phyloP scores from a whole-genome alignment of 768 basidiomycete genomes.

The Filobasidium floriforme region DNA sequence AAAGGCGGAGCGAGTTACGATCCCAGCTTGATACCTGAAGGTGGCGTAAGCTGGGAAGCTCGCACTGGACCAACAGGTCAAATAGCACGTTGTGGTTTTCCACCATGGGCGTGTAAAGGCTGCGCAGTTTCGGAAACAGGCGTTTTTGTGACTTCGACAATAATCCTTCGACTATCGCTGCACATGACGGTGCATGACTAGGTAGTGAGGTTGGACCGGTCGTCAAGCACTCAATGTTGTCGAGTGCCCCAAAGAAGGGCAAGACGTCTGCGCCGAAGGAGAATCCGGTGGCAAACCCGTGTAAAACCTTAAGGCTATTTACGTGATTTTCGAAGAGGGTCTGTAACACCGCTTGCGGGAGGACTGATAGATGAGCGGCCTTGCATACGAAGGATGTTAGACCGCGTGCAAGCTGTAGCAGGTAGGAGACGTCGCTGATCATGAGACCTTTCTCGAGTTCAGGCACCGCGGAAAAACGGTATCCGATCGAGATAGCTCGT shows the following conservation, averaged over 20 bases:
- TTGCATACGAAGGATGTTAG: neutral
- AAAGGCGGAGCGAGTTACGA: neutral
- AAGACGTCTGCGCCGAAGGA: neutral
- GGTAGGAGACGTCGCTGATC: neutral
- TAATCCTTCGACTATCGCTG: neutral
- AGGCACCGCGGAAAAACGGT: neutral
- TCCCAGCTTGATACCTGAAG: slow-evolving; percentile 1
- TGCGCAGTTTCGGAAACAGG: neutral
- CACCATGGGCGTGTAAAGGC: neutral
- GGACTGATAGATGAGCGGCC: neutral
- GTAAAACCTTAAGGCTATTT: neutral
- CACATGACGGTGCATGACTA: neutral
- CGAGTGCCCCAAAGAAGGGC: neutral
- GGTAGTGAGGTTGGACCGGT: neutral
- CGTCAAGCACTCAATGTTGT: neutral
- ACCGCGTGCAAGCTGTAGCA: neutral
- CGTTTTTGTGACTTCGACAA: neutral
- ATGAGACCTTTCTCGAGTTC: neutral
- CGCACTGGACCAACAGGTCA: neutral
- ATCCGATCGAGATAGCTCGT: neutral
- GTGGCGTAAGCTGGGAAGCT: slow-evolving; percentile 4
- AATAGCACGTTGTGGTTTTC: neutral
- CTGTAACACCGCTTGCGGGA: neutral
- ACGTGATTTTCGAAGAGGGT: neutral
- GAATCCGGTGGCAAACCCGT: neutral